A percentile compares a stretch with the other conserved stretches of the same genome.
phyloP scores from a whole-genome alignment of 179 eudicot species.

The Amaranthus tricolor region DNA sequence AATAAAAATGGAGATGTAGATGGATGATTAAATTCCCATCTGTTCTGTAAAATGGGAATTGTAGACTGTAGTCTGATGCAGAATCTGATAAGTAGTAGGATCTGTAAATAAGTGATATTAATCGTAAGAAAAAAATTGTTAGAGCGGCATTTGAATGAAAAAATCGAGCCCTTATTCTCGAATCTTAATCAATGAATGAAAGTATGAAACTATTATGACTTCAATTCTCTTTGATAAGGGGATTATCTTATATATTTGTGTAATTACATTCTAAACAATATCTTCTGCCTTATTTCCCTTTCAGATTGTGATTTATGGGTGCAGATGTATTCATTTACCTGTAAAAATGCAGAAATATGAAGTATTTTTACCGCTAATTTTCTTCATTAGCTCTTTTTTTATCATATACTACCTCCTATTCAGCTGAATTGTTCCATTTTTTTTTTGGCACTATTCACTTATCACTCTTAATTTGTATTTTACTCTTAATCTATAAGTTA shows the following conservation, averaged over 20 bases:
- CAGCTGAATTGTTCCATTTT: too few species aligned
- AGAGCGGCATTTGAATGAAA: conserved; percentile 21
- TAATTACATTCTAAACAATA: not conserved
- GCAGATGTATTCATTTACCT: not conserved
- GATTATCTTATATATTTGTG: not conserved
- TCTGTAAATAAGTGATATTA: conserved; percentile 29
- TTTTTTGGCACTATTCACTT: too few species aligned
- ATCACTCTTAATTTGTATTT: too few species aligned
- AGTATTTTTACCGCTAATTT: not conserved
- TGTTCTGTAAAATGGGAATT: conserved; percentile 23
- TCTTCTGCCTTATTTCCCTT: not conserved
- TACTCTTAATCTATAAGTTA: too few species aligned
- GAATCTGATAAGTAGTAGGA: conserved; percentile 11
- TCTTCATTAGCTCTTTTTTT: conserved; percentile 13
- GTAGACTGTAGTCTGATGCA: conserved; percentile 17
- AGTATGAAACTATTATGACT: conserved; percentile 15
- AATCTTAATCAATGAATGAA: conserved; percentile 22
- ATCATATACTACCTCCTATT: too few species aligned
- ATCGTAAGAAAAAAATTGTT: conserved; percentile 4
- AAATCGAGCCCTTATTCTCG: conserved; percentile 2
- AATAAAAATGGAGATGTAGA: conserved; percentile 32
- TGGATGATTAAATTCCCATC: conserved; percentile 6
- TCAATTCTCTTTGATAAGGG: conserved; percentile 2
- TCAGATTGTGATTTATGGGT: conserved; percentile 5
- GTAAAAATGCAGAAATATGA: conserved; percentile 1